Percentiles rank a stretch among this genome's conserved stretches.
Conservation (phyloP, 768 basidiomycete genomes). For the Suillus variegatus region DNA sequence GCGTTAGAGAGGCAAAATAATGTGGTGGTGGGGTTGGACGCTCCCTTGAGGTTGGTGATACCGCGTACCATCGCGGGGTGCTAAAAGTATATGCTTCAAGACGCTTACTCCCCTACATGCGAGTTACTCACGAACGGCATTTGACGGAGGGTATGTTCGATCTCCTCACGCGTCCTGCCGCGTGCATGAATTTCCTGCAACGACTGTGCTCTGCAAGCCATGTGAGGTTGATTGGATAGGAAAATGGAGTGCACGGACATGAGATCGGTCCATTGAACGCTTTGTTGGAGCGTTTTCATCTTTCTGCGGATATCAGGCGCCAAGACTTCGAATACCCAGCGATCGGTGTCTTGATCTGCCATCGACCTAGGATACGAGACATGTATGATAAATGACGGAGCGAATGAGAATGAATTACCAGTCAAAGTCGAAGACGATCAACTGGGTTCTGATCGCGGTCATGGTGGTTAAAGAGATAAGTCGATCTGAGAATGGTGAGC, state of each 20-base stretch:
- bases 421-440: slow-evolving; percentile 96
- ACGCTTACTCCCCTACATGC: not conserved
- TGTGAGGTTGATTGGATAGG: not conserved
- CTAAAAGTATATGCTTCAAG: slow-evolving; percentile 40
- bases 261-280: slow-evolving; percentile 91
- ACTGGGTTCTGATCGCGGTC: slow-evolving; percentile 51
- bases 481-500: not conserved
- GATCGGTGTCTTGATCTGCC: slow-evolving; percentile 95
- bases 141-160: slow-evolving; percentile 72
- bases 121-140: slow-evolving; percentile 78
- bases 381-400: not conserved
- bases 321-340: slow-evolving; percentile 90
- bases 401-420: slow-evolving; percentile 52
- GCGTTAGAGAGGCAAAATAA: slow-evolving; percentile 94
- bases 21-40: slow-evolving; percentile 61
- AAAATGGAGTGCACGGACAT: slow-evolving; percentile 57
- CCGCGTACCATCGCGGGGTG: slow-evolving; percentile 96
- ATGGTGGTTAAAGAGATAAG: slow-evolving; percentile 12
- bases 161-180: slow-evolving; percentile 70
- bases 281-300: slow-evolving; percentile 64
- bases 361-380: slow-evolving; percentile 59
- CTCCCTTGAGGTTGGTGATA: slow-evolving; percentile 73
- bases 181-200: slow-evolving; percentile 70
- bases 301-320: slow-evolving; percentile 82
- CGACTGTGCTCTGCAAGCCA: slow-evolving; percentile 54